A percentile compares a stretch with the other conserved stretches of the same genome.
These are phyloP conservation scores for Psilocybe subaeruginosa DNA, from an alignment of 768 basidiomycete genomes.

Conservation along the genomic window DNA sequence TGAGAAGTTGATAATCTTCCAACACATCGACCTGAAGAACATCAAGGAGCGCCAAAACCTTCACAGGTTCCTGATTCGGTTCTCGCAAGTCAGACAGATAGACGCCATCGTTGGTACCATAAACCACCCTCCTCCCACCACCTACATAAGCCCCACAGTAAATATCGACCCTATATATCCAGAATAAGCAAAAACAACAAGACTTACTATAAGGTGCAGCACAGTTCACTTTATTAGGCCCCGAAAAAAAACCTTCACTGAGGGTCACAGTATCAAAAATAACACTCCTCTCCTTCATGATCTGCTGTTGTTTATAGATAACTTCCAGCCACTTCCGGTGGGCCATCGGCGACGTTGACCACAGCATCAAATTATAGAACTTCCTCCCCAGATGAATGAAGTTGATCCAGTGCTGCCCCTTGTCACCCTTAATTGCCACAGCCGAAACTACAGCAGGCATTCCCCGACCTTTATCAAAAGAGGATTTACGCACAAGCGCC, in stretches of 20 bases:
- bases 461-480: conserved; percentile 40
- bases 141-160: conserved; percentile 42
- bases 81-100: conserved; percentile 90
- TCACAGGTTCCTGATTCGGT: conserved; percentile 77
- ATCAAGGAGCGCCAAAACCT: conserved; percentile 86
- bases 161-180: conserved; percentile 12
- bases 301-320: conserved; percentile 88
- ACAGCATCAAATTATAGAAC: conserved; percentile 89
- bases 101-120: conserved; percentile 97
- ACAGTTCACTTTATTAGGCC: conserved; percentile 88
- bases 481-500: conserved; percentile 47
- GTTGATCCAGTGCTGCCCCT: conserved; percentile 89
- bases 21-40: conserved; percentile 96
- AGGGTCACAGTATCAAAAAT: conserved; percentile 86
- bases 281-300: conserved; percentile 79
- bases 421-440: conserved; percentile 59
- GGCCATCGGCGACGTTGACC: conserved; percentile 82
- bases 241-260: conserved; percentile 87
- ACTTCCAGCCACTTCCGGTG: conserved; percentile 95
- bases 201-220: conserved; percentile 85
- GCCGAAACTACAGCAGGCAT: conserved; percentile 47
- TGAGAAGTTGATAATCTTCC: conserved; percentile 92
- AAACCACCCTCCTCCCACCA: conserved; percentile 83
- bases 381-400: conserved; percentile 94
- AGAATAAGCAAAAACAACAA: conserved; percentile 3